phyloP scores from a whole-genome alignment of 176 grass and related monocot species.

The Metroxylon sagu region DNA sequence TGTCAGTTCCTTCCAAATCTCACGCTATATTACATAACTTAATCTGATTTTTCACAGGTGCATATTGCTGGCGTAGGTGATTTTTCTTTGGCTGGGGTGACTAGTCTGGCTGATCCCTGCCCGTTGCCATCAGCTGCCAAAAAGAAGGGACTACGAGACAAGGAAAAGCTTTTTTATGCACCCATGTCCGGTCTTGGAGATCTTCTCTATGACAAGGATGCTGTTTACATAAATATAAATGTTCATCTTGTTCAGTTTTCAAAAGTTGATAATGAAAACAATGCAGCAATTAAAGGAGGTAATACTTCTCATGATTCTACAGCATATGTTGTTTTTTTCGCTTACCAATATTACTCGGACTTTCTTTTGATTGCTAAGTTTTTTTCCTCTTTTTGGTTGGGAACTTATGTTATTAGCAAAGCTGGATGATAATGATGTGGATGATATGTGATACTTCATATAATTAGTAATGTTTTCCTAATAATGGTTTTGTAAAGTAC shows the following conservation, averaged over 20 bases:
- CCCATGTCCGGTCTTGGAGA: constrained; percentile 98
- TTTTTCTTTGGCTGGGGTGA: constrained; percentile 72
- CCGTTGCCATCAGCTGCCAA: constrained; percentile 92
- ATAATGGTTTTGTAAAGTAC: no score
- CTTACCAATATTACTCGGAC: no score
- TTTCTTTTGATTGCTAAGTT: no score
- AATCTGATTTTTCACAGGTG: constrained; percentile 39
- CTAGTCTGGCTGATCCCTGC: constrained; percentile 82
- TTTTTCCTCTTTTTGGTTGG: no score
- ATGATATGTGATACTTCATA: no score
- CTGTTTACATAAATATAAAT: constrained; percentile 94
- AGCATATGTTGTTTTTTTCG: no score
- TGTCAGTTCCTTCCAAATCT: no score
- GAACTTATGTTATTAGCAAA: no score
- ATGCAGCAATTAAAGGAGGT: constrained; percentile 40
- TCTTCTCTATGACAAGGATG: constrained; percentile 93
- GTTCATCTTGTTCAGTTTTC: constrained; percentile 97
- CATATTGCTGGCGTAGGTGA: constrained; percentile 92
- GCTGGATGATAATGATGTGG: no score
- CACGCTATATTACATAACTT: no score
- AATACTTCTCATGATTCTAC: no score
- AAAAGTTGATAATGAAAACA: constrained; percentile 46
- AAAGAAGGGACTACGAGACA: constrained; percentile 90
- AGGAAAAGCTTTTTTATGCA: constrained; percentile 94
- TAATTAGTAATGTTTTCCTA: no score